Base-by-base conservation (phyloP, 2,329 filamentous ascomycete genomes). In the Neophaeococcomyces aloes region DNA sequence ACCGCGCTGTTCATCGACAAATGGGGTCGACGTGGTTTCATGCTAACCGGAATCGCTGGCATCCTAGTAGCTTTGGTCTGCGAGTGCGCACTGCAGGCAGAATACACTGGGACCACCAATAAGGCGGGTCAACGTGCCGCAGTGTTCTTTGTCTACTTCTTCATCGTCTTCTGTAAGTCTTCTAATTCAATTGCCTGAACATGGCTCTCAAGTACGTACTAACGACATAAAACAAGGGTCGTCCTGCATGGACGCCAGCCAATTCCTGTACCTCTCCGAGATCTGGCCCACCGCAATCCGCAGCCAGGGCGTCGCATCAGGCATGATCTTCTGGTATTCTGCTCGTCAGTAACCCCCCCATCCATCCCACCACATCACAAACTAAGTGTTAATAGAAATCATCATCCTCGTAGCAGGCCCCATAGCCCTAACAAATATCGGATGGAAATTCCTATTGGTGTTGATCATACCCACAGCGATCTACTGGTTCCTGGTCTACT, bases 161-260 rank as follows among this genome's bases (percentile, higher is more conserved):
- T 60, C 42, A 61, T 64, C 33, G 49, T 61, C 38, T 65, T 59
- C 6, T 38, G 35, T 38, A 36, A 36, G 33, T 13, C 17, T 19
- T 50, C 66, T 13, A 13, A 3, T 36, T 19, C 33, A 11, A 18
- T n/a, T 5, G 7, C 13, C 7, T 19, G 7, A 6, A 6, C 13
- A 19, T 15, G 14, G 18, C 15, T 36, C n/a, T n/a, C n/a, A n/a
- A 17, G 7, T 19, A 4, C 6, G 14, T 21, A 6, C n/a, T 19
- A 17, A 15, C 19, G 14, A 6, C 15, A 7, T 19, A 30, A 14
- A 15, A 19, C 32, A 31, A n/a, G 31, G 38, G 61, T 60, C 57
- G 29, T 65, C 61, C 19, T 69, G 60, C 51, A 61, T 68, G 31
- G 68, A 71, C 46, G 68, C 68, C 2, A 68, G 63, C 13, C 67